Evolutionary conservation across 1,284 basidiomycete genomes (phyloP).

Genomic region (Rhodotorula sp.): DNA sequence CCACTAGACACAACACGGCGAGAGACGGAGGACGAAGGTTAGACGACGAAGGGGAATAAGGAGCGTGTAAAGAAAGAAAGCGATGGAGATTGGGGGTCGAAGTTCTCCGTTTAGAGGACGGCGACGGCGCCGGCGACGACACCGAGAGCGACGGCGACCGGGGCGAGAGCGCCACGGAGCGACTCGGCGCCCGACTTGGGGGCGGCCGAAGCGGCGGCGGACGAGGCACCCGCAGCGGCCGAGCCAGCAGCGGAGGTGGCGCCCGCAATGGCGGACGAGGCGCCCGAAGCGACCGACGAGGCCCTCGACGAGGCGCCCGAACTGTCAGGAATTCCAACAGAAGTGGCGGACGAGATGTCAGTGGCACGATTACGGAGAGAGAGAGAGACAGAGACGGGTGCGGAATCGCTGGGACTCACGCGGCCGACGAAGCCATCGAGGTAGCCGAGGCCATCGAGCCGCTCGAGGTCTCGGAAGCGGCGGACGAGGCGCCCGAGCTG

Average conservation of each 20-base stretch:
- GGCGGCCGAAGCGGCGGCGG: background rate
- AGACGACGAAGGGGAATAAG: background rate
- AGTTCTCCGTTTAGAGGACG: conserved; percentile 5
- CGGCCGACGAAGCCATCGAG: background rate
- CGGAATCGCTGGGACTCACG: too few relatives aligned
- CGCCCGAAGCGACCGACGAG: background rate
- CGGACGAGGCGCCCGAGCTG: background rate
- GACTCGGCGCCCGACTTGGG: background rate
- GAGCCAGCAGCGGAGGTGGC: background rate
- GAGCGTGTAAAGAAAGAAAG: background rate
- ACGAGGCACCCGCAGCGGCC: background rate
- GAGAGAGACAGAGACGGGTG: too few relatives aligned
- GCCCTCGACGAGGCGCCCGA: background rate
- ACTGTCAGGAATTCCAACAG: background rate
- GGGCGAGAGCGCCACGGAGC: background rate
- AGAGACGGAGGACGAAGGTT: background rate
- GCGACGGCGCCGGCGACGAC: conserved; percentile 6
- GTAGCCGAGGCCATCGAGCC: background rate
- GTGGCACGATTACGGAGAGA: too few relatives aligned
- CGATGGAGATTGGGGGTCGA: background rate
- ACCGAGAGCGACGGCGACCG: conserved; percentile 4
- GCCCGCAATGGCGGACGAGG: background rate
- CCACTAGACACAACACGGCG: background rate
- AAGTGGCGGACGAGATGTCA: too few relatives aligned
- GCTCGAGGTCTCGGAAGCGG: background rate